Conservation (phyloP, 805 yeast species). For the Starmerella vitae region DNA sequence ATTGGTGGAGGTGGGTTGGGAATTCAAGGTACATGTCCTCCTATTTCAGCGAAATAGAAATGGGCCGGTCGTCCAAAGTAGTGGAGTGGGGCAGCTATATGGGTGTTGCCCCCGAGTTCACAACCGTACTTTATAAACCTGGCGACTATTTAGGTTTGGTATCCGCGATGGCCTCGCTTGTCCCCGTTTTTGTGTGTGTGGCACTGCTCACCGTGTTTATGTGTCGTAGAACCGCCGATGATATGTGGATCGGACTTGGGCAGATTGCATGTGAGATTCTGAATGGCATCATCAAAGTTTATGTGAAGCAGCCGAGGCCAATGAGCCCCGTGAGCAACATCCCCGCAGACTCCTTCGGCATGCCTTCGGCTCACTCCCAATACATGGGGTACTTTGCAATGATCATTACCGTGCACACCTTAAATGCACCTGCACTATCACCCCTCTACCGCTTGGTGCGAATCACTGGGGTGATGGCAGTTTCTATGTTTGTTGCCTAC, state of each 20-base stretch:
- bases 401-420: slow-evolving; percentile 27
- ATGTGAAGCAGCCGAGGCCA: slow-evolving; percentile 66
- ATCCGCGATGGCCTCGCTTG: slow-evolving; percentile 59
- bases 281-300: slow-evolving; percentile 53
- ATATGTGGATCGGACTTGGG: slow-evolving; percentile 71
- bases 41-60: slow-evolving; percentile 10
- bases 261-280: slow-evolving; percentile 65
- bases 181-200: slow-evolving; percentile 66
- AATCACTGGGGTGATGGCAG: slow-evolving; percentile 12
- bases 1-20: background rate
- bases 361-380: slow-evolving; percentile 96
- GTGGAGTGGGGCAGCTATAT: slow-evolving; percentile 13
- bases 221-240: slow-evolving; percentile 70
- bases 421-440: slow-evolving; percentile 7
- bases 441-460: slow-evolving; percentile 20
- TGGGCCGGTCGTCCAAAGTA: slow-evolving; percentile 4
- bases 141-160: slow-evolving; percentile 44
- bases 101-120: slow-evolving; percentile 43
- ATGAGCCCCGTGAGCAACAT: slow-evolving; percentile 20
- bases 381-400: slow-evolving; percentile 71
- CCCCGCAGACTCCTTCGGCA: slow-evolving; percentile 58
- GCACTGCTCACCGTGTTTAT: slow-evolving; percentile 77
- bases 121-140: slow-evolving; percentile 69
- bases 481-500: slow-evolving; percentile 37
- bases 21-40: slow-evolving; percentile 9